These are phyloP conservation scores for Groenewaldozyma tartarivorans DNA, from an alignment of 805 yeast species.

Conservation along the genomic window DNA sequence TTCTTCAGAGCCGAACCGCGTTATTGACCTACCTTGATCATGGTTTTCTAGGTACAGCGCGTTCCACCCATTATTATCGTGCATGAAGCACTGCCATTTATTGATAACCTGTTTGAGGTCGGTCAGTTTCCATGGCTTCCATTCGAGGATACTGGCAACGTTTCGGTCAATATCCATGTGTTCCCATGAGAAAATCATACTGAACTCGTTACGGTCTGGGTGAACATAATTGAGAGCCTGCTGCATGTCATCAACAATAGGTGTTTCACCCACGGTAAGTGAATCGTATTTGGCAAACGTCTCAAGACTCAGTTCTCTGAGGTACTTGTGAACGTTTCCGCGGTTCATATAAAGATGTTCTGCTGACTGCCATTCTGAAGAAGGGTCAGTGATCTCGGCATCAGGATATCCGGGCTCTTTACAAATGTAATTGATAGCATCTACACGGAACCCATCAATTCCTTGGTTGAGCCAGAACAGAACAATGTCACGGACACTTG, in stretches of 20 bases:
- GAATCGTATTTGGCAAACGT: slow-evolving; percentile 6
- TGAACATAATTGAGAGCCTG: slow-evolving; percentile 10
- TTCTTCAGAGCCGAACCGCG: slow-evolving; percentile 37
- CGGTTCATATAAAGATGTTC: slow-evolving; percentile 32
- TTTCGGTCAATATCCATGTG: slow-evolving; percentile 4
- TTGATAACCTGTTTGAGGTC: slow-evolving; percentile 5
- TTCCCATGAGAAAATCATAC: slow-evolving; percentile 21
- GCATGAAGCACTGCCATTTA: slow-evolving; percentile 9
- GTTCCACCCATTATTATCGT: slow-evolving; percentile 36
- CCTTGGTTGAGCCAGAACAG: slow-evolving; percentile 48
- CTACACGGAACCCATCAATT: slow-evolving; percentile 51
- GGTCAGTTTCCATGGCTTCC: slow-evolving; percentile 1
- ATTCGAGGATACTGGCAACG: slow-evolving; percentile 16
- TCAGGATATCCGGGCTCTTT: slow-evolving; percentile 39
- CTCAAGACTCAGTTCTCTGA: slow-evolving; percentile 39
- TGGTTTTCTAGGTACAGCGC: slow-evolving; percentile 49
- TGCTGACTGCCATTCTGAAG: slow-evolving; percentile 33
- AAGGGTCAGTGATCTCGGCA: slow-evolving; percentile 39
- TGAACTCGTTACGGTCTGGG: slow-evolving; percentile 18
- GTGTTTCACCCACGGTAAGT: not conserved
- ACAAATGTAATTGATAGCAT: slow-evolving; percentile 44
- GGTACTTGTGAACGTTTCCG: slow-evolving; percentile 50
- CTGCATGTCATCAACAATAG: not conserved
- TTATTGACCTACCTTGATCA: slow-evolving; percentile 45
- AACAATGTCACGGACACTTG: slow-evolving; percentile 35